phyloP scores from a whole-genome alignment of 768 basidiomycete genomes.

The Kwoniella sp. region DNA sequence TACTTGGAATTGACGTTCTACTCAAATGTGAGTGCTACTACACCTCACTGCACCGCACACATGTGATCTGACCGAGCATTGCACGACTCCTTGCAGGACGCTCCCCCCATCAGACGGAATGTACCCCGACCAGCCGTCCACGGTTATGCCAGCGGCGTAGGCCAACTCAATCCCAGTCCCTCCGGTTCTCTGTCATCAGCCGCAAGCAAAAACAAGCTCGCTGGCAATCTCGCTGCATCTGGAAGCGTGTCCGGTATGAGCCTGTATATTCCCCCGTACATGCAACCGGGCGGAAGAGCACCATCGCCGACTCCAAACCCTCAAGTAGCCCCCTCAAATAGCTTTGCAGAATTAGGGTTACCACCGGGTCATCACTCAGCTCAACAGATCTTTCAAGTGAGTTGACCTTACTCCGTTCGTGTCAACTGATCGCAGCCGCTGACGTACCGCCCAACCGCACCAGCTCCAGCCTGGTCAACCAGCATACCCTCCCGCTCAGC shows the following conservation, averaged over 20 bases:
- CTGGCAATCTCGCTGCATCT: slow-evolving; percentile 32
- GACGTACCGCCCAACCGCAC: neutral
- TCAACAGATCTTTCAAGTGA: slow-evolving; percentile 36
- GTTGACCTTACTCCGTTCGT: slow-evolving; percentile 4
- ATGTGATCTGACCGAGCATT: neutral
- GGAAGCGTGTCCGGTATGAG: slow-evolving; percentile 48
- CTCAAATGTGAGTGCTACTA: slow-evolving; percentile 61
- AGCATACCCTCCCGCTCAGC: slow-evolving; percentile 16
- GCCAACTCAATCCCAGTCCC: slow-evolving; percentile 21
- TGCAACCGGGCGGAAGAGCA: slow-evolving; percentile 18
- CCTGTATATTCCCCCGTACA: slow-evolving; percentile 53
- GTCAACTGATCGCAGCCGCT: slow-evolving; percentile 1
- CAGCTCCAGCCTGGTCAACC: slow-evolving; percentile 17
- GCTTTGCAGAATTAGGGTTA: slow-evolving; percentile 47
- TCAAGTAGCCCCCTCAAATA: slow-evolving; percentile 23
- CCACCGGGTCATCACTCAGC: slow-evolving; percentile 37
- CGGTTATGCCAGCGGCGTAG: slow-evolving; percentile 24
- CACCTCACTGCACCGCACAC: neutral
- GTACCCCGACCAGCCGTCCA: slow-evolving; percentile 37
- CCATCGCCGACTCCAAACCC: slow-evolving; percentile 11
- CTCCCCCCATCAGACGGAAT: slow-evolving; percentile 47
- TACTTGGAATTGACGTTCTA: slow-evolving; percentile 95
- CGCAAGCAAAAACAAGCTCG: slow-evolving; percentile 16
- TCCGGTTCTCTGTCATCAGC: slow-evolving; percentile 30
- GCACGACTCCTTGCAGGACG: slow-evolving; percentile 28